Conservation (phyloP, 129 eudicot species). For the Lactuca saligna region DNA sequence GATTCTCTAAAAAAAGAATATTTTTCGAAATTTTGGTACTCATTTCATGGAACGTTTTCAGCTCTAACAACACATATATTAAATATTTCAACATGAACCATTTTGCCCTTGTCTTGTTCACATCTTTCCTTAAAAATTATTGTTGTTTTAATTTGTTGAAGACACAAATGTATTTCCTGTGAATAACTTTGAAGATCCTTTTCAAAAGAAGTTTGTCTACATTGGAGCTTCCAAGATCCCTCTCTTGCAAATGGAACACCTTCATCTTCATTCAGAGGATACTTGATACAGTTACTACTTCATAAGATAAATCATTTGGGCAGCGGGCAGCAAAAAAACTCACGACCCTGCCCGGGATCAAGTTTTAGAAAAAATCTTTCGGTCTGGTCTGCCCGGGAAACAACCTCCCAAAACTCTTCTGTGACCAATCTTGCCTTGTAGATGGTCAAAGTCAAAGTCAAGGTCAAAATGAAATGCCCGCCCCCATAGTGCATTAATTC, state of each 20-base stretch:
- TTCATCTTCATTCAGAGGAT: slow-evolving; percentile 41
- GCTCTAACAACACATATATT: too few relatives aligned
- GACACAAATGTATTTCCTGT: slow-evolving; percentile 93
- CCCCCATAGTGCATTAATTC: slow-evolving; percentile 56
- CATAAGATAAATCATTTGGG: slow-evolving; percentile 34
- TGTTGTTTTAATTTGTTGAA: slow-evolving; percentile 3
- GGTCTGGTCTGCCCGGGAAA: slow-evolving; percentile 97
- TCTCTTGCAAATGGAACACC: slow-evolving; percentile 64
- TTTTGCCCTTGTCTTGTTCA: too few relatives aligned
- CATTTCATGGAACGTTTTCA: too few relatives aligned
- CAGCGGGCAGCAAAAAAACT: slow-evolving; percentile 42
- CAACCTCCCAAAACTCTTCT: slow-evolving; percentile 82
- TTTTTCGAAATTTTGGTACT: too few relatives aligned
- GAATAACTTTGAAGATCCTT: slow-evolving; percentile 93
- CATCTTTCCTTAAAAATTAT: background rate
- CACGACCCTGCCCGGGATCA: slow-evolving; percentile 89
- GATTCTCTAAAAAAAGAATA: too few relatives aligned
- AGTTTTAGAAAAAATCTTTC: slow-evolving; percentile 80
- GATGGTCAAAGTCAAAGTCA: slow-evolving; percentile 38
- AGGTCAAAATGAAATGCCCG: slow-evolving; percentile 27
- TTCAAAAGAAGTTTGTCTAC: slow-evolving; percentile 93
- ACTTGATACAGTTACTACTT: slow-evolving; percentile 29
- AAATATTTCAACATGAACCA: too few relatives aligned
- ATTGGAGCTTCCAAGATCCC: slow-evolving; percentile 74
- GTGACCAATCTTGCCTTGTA: slow-evolving; percentile 48